Evolutionary conservation across 176 grass and related monocot species (phyloP).

Genomic region (Cymbopogon citratus): DNA sequence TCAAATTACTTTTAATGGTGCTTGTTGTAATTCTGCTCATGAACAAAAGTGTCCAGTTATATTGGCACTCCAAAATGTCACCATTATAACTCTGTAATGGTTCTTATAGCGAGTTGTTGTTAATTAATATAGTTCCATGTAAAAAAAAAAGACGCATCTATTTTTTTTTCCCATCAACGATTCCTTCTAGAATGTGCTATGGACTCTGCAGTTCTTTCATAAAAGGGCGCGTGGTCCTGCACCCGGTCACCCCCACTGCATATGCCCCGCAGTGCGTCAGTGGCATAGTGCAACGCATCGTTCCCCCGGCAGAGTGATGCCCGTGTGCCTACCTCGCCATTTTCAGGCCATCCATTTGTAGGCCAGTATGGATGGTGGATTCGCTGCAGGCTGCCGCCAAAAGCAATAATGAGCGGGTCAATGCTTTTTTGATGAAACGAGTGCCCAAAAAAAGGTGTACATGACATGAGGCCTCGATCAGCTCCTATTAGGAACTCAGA

Average conservation of each 20-base stretch:
- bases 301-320: background rate
- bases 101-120: no score
- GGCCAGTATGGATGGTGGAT: background rate
- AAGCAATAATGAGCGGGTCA: background rate
- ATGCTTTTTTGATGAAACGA: background rate
- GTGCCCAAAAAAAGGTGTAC: background rate
- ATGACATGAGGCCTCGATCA: background rate
- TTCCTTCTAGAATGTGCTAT: constrained; percentile 9
- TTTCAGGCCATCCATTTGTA: background rate
- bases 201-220: background rate
- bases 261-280: background rate
- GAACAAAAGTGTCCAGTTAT: no score
- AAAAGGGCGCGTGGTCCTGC: background rate
- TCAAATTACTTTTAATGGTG: no score
- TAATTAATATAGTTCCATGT: no score
- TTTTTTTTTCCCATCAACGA: background rate
- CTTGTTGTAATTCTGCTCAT: no score
- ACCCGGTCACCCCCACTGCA: background rate
- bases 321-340: background rate
- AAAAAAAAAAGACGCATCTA: background rate
- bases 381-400: background rate
- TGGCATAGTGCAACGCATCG: background rate
- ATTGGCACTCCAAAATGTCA: no score
- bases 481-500: no score
- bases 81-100: no score